phyloP scores from a whole-genome alignment of 2,329 filamentous ascomycete species.

The Bipolaris victoriae region DNA sequence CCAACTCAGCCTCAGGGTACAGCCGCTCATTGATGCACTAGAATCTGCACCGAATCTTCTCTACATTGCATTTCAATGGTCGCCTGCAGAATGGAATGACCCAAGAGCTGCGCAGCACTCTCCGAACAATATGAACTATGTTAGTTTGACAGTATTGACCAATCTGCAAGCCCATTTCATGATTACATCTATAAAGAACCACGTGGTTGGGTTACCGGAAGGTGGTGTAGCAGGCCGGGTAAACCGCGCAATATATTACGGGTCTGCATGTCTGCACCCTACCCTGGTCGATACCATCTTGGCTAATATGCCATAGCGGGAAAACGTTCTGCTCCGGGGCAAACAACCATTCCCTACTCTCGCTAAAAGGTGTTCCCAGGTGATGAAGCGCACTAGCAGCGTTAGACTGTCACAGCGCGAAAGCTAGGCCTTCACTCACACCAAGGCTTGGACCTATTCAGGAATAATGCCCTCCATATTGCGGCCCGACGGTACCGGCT shows the following conservation, averaged over 20 bases:
- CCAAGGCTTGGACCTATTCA: constrained; percentile 14
- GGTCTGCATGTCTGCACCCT: not conserved
- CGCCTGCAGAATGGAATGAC: constrained; percentile 13
- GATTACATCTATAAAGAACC: constrained; percentile 5
- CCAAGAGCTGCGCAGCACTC: constrained; percentile 7
- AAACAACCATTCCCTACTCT: constrained; percentile 15
- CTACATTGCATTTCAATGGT: constrained; percentile 16
- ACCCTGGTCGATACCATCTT: constrained; percentile 17
- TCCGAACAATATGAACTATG: constrained; percentile 17
- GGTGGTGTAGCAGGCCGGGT: constrained; percentile 21
- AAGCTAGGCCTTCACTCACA: constrained; percentile 15
- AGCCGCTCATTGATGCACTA: constrained; percentile 16
- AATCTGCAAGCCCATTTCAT: constrained; percentile 6
- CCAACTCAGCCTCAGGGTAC: constrained; percentile 22
- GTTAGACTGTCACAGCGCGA: constrained; percentile 3
- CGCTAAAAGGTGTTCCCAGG: not conserved
- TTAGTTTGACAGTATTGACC: constrained; percentile 8
- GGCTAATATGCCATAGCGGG: constrained; percentile 23
- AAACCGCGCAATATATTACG: constrained; percentile 23
- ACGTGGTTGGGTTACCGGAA: constrained; percentile 7
- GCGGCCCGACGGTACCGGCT: constrained; percentile 27
- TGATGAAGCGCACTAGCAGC: constrained; percentile 5
- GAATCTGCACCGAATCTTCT: constrained; percentile 26
- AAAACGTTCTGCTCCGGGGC: constrained; percentile 11
- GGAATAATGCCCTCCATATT: not conserved